Conservation (phyloP, 2,329 filamentous ascomycete species). For the Fusarium mexicanum region DNA sequence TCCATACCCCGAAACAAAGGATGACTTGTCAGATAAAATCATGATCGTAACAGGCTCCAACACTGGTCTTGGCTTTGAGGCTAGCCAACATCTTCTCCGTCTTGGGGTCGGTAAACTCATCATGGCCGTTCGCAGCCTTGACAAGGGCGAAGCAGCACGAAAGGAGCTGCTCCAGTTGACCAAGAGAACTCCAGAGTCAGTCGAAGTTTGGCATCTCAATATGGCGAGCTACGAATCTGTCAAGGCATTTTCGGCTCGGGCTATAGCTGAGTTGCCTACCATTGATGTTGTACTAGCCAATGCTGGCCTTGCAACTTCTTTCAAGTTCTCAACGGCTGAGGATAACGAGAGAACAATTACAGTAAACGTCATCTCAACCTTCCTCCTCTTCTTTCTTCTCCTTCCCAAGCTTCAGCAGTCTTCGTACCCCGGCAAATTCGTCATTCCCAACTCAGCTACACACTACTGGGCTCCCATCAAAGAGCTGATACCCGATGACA, state of each 20-base stretch:
- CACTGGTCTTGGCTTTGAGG: constrained; percentile 52
- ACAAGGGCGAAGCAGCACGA: constrained; percentile 55
- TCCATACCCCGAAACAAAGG: constrained; percentile 32
- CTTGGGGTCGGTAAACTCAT: constrained; percentile 49
- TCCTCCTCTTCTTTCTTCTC: constrained; percentile 34
- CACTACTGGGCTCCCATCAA: constrained; percentile 41
- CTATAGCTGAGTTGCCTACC: constrained; percentile 44
- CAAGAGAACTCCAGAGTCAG: neutral
- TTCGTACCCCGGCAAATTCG: constrained; percentile 15
- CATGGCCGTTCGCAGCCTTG: constrained; percentile 49
- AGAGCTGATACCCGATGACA: constrained; percentile 28
- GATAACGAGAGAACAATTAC: constrained; percentile 61
- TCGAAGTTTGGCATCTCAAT: constrained; percentile 61
- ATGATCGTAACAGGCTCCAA: constrained; percentile 55
- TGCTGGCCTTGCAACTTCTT: constrained; percentile 51
- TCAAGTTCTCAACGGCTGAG: constrained; percentile 50
- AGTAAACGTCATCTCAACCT: constrained; percentile 39
- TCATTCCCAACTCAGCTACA: constrained; percentile 38
- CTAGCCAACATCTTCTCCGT: constrained; percentile 47
- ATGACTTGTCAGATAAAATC: constrained; percentile 39
- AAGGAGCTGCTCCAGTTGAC: constrained; percentile 43
- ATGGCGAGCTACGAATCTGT: constrained; percentile 58
- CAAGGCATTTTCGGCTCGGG: constrained; percentile 48
- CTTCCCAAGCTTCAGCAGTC: constrained; percentile 42
- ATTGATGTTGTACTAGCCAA: constrained; percentile 58